Evolutionary conservation across 495 filamentous ascomycete genomes (phyloP).

Genomic region (Parathielavia hyrcaniae): DNA sequence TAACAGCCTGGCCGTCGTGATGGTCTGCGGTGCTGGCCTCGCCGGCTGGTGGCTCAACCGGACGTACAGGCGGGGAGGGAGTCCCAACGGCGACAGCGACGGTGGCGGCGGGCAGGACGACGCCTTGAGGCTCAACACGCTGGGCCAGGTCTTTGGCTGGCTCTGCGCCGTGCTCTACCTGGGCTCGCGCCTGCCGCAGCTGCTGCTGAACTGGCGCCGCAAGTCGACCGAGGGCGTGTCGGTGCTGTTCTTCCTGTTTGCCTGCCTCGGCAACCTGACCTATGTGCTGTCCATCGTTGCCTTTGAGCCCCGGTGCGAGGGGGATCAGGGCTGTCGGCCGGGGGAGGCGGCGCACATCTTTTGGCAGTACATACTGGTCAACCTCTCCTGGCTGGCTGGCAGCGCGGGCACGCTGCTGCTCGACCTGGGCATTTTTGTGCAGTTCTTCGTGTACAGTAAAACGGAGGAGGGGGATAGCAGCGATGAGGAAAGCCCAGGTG

Average conservation of each 20-base stretch:
- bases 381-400: constrained; percentile 81
- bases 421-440: constrained; percentile 79
- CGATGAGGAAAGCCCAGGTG: constrained; percentile 24
- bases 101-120: constrained; percentile 19
- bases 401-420: constrained; percentile 80
- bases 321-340: constrained; percentile 39
- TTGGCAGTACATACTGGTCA: constrained; percentile 74
- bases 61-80: constrained; percentile 22
- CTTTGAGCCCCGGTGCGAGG: constrained; percentile 60
- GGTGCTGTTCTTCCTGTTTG: constrained; percentile 92
- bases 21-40: constrained; percentile 76
- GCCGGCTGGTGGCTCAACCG: constrained; percentile 77
- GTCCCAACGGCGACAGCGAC: constrained; percentile 8
- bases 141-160: constrained; percentile 83
- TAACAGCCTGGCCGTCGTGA: constrained; percentile 63
- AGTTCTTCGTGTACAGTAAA: constrained; percentile 78
- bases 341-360: constrained; percentile 59
- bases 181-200: constrained; percentile 77
- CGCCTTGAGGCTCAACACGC: constrained; percentile 57
- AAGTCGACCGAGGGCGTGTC: constrained; percentile 89
- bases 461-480: constrained; percentile 25
- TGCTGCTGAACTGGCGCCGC: constrained; percentile 81
- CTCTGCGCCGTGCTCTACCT: constrained; percentile 83
- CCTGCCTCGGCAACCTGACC: constrained; percentile 87
- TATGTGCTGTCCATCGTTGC: constrained; percentile 90